Evolutionary conservation across 129 eudicot species (phyloP).

Genomic region (Logfia minima): DNA sequence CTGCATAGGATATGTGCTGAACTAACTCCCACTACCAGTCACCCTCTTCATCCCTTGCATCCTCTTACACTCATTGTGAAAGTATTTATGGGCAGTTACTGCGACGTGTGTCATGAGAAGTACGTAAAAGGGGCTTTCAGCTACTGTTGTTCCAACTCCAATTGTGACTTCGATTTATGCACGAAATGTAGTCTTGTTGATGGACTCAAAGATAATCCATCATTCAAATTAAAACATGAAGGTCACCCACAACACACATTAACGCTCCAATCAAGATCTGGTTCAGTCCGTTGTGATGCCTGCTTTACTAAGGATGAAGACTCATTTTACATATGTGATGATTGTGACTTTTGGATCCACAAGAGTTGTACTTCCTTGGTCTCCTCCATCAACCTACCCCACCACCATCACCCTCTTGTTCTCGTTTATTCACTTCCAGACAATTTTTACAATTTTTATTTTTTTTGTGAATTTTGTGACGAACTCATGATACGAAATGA

Average conservation of each 20-base stretch:
- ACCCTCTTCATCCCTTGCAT: background rate
- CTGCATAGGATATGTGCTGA: background rate
- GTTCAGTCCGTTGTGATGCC: too few species aligned
- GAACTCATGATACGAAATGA: background rate
- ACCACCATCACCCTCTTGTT: background rate
- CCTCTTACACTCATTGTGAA: background rate
- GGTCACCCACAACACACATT: too few species aligned
- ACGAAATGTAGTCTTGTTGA: too few species aligned
- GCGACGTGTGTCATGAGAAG: too few species aligned
- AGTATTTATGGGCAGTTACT: too few species aligned
- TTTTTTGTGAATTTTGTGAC: background rate
- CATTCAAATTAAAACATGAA: too few species aligned
- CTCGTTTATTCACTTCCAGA: background rate
- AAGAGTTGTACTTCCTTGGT: background rate
- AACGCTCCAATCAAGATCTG: too few species aligned
- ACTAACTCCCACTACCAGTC: background rate
- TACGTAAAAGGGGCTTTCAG: background rate
- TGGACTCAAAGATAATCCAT: too few species aligned
- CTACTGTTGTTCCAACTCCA: background rate
- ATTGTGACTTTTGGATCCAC: conserved; percentile 8
- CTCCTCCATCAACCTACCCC: background rate
- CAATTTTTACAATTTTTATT: background rate
- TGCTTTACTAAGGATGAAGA: too few species aligned
- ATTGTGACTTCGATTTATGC: background rate
- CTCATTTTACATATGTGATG: too few species aligned